Evolutionary conservation across 2,329 filamentous ascomycete genomes (phyloP).

Genomic region (Phialophora verrucosa): DNA sequence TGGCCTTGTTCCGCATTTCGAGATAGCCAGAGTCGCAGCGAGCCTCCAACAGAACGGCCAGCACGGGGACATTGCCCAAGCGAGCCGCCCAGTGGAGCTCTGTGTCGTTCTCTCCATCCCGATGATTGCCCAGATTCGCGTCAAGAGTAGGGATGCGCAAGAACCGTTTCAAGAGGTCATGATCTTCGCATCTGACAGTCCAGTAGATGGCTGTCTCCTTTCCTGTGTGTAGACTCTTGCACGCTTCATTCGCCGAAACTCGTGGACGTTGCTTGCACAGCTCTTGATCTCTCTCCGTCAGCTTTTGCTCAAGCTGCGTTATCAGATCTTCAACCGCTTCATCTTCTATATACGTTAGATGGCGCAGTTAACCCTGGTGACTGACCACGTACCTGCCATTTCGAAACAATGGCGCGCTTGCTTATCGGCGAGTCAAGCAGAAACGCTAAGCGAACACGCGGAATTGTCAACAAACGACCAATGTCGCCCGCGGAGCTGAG

Average conservation of each 20-base stretch:
- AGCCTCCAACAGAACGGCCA: not conserved
- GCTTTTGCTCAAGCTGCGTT: not conserved
- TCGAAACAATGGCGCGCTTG: no score
- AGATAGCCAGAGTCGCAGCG: not conserved
- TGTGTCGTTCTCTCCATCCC: not conserved
- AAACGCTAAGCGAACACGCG: no score
- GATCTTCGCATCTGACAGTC: not conserved
- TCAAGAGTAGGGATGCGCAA: not conserved
- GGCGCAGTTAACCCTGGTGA: no score
- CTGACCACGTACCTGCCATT: no score
- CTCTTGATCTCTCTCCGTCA: not conserved
- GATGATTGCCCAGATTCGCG: not conserved
- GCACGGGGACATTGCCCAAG: not conserved
- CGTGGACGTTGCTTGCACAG: not conserved
- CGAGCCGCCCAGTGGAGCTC: constrained; percentile 3
- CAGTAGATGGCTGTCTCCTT: constrained; percentile 1
- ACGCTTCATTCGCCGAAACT: not conserved
- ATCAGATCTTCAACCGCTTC: not conserved
- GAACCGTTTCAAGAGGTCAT: constrained; percentile 1
- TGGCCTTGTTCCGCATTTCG: not conserved
- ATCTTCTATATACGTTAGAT: no score
- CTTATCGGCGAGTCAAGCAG: no score
- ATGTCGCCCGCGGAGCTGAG: no score
- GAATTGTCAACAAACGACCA: no score
- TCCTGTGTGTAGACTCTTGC: not conserved